Conservation (phyloP, 2,329 filamentous ascomycete genomes). For the Diaporthe australafricana region DNA sequence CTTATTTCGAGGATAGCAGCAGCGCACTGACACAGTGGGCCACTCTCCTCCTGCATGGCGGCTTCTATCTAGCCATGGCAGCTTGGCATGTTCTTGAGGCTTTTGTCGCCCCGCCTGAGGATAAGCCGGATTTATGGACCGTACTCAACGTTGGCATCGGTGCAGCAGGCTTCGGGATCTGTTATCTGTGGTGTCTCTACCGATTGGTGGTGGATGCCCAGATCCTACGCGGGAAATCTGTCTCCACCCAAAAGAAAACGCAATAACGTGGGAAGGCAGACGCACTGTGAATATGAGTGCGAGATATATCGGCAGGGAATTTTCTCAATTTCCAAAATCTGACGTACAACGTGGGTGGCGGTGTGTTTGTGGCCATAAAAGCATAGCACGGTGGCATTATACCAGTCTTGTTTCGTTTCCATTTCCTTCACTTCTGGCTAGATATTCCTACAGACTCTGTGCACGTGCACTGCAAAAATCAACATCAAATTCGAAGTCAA, state of each 20-base stretch:
- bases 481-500: not conserved
- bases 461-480: not conserved
- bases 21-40: conserved; percentile 63
- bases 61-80: conserved; percentile 82
- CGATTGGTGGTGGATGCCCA: conserved; percentile 72
- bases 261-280: conserved; percentile 45
- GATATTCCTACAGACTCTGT: not conserved
- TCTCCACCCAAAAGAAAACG: conserved; percentile 46
- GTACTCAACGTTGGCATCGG: conserved; percentile 91
- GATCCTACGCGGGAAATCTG: conserved; percentile 51
- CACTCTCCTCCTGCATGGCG: conserved; percentile 76
- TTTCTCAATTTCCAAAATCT: not conserved
- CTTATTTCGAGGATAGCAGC: conserved; percentile 69
- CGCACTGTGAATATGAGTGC: not conserved
- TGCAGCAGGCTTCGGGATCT: conserved; percentile 84
- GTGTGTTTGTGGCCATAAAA: conserved; percentile 13
- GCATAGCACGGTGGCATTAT: conserved; percentile 32
- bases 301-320: not conserved
- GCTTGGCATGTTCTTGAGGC: conserved; percentile 84
- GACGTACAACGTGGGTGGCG: conserved; percentile 11
- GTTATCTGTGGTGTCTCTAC: conserved; percentile 92
- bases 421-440: conserved; percentile 10
- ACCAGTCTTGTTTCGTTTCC: conserved; percentile 13
- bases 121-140: conserved; percentile 94
- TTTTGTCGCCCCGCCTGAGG: conserved; percentile 73